Evolutionary conservation across 108 stramenopile species (phyloP).

Genomic region (Pseudonitzschia multiseries): DNA sequence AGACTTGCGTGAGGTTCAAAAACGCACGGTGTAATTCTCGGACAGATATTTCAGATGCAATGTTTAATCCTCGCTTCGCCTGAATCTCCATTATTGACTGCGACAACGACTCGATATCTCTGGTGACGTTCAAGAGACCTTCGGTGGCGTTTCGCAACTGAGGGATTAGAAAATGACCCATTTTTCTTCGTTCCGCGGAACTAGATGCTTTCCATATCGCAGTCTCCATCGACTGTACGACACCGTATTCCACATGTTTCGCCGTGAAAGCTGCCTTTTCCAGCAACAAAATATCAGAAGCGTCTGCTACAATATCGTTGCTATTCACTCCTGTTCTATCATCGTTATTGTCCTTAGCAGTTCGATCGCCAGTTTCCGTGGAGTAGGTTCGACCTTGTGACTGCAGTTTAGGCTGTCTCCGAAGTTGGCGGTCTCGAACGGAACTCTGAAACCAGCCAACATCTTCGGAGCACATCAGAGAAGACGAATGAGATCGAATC

Average conservation of each 20-base stretch:
- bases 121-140: not conserved
- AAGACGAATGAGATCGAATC: not conserved
- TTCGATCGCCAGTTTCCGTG: constrained; percentile 5
- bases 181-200: constrained; percentile 2
- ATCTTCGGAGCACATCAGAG: not conserved
- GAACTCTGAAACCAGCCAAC: not conserved
- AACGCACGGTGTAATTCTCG: constrained; percentile 10
- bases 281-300: constrained; percentile 3
- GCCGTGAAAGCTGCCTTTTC: constrained; percentile 6
- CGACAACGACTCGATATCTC: not conserved
- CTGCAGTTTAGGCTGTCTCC: not conserved
- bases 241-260: not conserved
- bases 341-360: not conserved
- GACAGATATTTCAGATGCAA: not conserved
- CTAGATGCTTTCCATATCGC: constrained; percentile 3
- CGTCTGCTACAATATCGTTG: not conserved
- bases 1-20: constrained; percentile 11
- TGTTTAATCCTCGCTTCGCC: not conserved
- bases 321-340: not conserved
- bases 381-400: constrained; percentile 2
- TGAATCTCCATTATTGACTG: not conserved
- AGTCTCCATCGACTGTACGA: not conserved
- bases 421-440: not conserved
- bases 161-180: not conserved
- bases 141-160: constrained; percentile 13